Evolutionary conservation across 2,329 filamentous ascomycete genomes (phyloP).

Genomic region (Trichoderma aggressivum): DNA sequence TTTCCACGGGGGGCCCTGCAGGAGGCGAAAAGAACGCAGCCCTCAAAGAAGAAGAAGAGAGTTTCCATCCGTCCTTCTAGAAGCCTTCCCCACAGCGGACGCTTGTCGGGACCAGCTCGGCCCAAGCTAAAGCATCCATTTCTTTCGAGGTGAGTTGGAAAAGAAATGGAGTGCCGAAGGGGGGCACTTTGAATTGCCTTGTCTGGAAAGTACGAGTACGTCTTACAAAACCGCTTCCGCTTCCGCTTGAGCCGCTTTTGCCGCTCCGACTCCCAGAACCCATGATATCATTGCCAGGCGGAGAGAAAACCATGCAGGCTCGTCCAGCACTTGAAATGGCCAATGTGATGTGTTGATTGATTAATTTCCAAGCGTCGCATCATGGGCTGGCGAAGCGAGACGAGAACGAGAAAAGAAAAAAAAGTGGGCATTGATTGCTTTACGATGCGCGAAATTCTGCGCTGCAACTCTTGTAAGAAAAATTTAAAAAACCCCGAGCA

Average conservation of each 20-base stretch:
- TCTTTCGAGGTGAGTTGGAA: neutral
- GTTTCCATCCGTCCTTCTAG: slow-evolving; percentile 13
- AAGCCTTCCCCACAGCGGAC: slow-evolving; percentile 15
- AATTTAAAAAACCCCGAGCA: neutral
- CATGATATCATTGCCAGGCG: neutral
- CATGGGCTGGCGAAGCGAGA: neutral
- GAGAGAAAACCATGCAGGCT: neutral
- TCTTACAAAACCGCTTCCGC: neutral
- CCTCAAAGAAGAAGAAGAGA: neutral
- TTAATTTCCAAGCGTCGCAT: neutral
- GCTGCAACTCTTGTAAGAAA: neutral
- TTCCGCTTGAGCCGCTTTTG: neutral
- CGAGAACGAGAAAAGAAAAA: neutral
- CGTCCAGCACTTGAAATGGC: neutral
- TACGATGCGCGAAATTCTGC: neutral
- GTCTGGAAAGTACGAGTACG: neutral
- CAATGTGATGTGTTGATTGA: neutral
- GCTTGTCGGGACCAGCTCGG: slow-evolving; percentile 12
- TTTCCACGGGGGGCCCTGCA: neutral
- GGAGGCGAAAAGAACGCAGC: slow-evolving; percentile 8
- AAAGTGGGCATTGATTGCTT: neutral
- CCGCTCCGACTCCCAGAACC: neutral
- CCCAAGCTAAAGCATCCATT: neutral
- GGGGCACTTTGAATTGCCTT: neutral
- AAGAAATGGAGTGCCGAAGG: neutral